phyloP scores from a whole-genome alignment of 2,329 filamentous ascomycete species.

The Alternaria sp. region DNA sequence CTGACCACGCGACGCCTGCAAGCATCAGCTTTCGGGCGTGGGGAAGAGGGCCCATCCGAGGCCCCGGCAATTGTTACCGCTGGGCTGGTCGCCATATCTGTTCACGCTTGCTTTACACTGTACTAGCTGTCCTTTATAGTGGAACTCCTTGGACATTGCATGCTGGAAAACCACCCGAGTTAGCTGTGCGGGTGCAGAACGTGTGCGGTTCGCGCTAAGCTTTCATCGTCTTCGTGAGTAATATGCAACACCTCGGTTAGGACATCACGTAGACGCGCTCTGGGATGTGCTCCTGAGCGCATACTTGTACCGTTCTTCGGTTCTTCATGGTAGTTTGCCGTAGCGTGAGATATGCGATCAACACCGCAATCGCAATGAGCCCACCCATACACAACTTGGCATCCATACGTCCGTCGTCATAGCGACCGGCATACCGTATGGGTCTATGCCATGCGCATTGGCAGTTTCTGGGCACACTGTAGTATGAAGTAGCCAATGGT shows the following conservation, averaged over 20 bases:
- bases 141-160: slow-evolving; percentile 1
- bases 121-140: slow-evolving; percentile 2
- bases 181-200: neutral
- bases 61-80: slow-evolving; percentile 25
- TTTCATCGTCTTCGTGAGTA: slow-evolving; percentile 12
- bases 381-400: neutral
- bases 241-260: neutral
- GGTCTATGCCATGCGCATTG: slow-evolving; percentile 9
- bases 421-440: slow-evolving; percentile 10
- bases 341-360: neutral
- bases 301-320: neutral
- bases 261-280: neutral
- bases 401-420: slow-evolving; percentile 15
- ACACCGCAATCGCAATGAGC: slow-evolving; percentile 1
- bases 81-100: slow-evolving; percentile 9
- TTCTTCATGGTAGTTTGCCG: neutral
- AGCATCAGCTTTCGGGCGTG: slow-evolving; percentile 22
- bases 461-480: slow-evolving; percentile 5
- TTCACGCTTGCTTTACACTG: neutral
- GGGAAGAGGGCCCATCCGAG: slow-evolving; percentile 21
- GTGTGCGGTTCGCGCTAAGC: slow-evolving; percentile 16
- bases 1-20: slow-evolving; percentile 18
- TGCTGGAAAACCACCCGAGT: neutral
- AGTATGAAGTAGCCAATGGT: neutral
- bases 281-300: neutral